phyloP scores from a whole-genome alignment of 345 rosid genomes.

The Cochlearia excelsa region DNA sequence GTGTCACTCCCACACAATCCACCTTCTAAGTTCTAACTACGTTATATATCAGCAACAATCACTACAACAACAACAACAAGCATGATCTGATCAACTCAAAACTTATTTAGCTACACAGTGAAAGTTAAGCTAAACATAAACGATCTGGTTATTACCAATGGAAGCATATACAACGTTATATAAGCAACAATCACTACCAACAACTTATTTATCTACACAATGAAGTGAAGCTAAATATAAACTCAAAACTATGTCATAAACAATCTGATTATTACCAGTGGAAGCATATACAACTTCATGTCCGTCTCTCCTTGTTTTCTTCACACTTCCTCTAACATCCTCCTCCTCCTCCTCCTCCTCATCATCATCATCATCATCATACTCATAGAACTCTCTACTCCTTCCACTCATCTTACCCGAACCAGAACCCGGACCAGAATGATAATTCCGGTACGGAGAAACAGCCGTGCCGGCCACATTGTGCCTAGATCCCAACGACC shows the following conservation, averaged over 20 bases:
- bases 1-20: too few relatives aligned
- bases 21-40: too few relatives aligned
- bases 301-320: conserved; percentile 71
- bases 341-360: conserved; percentile 26
- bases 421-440: conserved; percentile 33
- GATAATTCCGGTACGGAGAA: conserved; percentile 47
- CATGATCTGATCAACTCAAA: too few relatives aligned
- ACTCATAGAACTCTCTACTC: conserved; percentile 51
- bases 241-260: neutral
- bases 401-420: conserved; percentile 52
- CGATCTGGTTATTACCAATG: conserved; percentile 51
- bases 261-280: conserved; percentile 51
- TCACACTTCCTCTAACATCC: conserved; percentile 51
- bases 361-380: conserved; percentile 34
- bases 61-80: too few relatives aligned
- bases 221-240: too few relatives aligned
- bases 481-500: conserved; percentile 58
- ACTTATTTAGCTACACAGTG: too few relatives aligned
- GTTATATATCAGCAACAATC: too few relatives aligned
- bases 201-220: too few relatives aligned
- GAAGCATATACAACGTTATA: conserved; percentile 29
- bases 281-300: conserved; percentile 49
- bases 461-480: conserved; percentile 31
- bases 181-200: too few relatives aligned
- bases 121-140: too few relatives aligned